Evolutionary conservation across 805 yeast species (phyloP).

Genomic region (Hanseniaspora guilliermondii): DNA sequence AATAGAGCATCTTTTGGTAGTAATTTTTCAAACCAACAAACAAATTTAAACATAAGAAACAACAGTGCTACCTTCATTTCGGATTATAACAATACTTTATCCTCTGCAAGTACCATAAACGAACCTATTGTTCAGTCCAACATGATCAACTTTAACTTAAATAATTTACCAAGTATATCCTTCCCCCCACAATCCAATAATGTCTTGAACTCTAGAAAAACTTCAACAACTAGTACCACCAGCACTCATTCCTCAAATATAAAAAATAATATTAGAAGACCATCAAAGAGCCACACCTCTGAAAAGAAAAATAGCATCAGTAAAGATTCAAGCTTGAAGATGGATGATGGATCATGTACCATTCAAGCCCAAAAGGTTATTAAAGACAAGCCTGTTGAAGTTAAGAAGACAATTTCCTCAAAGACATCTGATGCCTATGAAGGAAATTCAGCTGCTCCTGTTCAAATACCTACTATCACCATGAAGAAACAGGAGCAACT

Average conservation of each 20-base stretch:
- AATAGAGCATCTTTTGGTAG: conserved; percentile 10
- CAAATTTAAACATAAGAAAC: not conserved
- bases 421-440: not conserved
- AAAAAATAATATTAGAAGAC: not conserved
- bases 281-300: not conserved
- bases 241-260: not conserved
- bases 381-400: not conserved
- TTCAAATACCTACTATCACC: not conserved
- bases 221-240: not conserved
- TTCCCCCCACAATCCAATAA: not conserved
- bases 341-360: not conserved
- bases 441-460: not conserved
- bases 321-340: not conserved
- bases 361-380: not conserved
- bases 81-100: not conserved
- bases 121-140: not conserved
- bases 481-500: not conserved
- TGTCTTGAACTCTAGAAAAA: not conserved
- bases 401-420: not conserved
- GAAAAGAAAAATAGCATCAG: not conserved
- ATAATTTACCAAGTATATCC: not conserved
- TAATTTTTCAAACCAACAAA: not conserved
- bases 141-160: not conserved
- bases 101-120: not conserved
- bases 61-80: not conserved